Evolutionary conservation across 768 basidiomycete genomes (phyloP), one percentile per base, ranked within the genome.

Genomic region (button mushroom (Agaricus bisporus)): DNA sequence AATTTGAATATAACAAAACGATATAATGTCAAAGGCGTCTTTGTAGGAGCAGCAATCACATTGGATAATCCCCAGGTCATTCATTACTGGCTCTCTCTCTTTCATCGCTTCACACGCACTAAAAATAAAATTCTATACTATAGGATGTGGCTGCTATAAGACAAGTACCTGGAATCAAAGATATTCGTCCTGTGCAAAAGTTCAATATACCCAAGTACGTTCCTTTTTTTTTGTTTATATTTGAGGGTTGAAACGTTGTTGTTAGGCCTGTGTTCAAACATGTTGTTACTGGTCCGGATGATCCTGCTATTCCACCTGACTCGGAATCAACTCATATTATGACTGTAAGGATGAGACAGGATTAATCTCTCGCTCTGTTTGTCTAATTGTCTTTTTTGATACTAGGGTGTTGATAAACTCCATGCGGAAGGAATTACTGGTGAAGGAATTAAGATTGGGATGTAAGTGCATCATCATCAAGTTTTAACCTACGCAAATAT

Each of bases 391-490:
- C 20, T 44, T 42, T 36, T 52, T 46, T 4, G 4, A 41, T 15
- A 37, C 32, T 22, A 82, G 79, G 80, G 82, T 17, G 85, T 86
- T 1, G 80, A 86, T 60, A 79, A 76, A 56, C 71, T 85, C n/a
- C 85, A 88, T 61, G 81, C 81, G 5, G 61, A 75, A 56, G 85
- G 83, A 0, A 74, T 82, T 60, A 72, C 73, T 25, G 86, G 88
- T 12, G 74, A 74, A 38, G 85, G 85, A 1, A 70, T 86, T 63
- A 85, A 84, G 59, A 75, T 90, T 51, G 86, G 77, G 55, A 80
- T 87, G 80, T 81, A 53, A 64, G 78, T 58, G 12, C 11, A 18
- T 26, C 14, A 20, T 20, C 14, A n/a, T n/a, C n/a, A n/a, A n/a
- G n/a, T n/a, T n/a, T n/a, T n/a, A n/a, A n/a, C n/a, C n/a, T n/a